Evolutionary conservation across 108 stramenopile species (phyloP).

Genomic region (Poteriospumella lacustris): DNA sequence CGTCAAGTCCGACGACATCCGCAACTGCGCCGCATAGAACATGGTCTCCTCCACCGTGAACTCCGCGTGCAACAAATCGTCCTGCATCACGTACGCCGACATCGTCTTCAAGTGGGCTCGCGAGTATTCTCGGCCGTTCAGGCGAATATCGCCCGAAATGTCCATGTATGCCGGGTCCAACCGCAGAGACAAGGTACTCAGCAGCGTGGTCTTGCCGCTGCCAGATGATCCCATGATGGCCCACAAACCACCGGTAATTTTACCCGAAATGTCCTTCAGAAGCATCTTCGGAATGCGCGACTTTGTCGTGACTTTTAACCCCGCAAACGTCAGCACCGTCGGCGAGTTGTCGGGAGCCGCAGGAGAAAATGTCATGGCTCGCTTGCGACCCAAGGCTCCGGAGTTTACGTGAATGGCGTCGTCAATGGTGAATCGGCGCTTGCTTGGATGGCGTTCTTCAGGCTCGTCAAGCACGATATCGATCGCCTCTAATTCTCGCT

Average conservation of each 20-base stretch:
- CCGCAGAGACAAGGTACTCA: constrained; percentile 18
- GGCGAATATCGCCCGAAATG: not conserved
- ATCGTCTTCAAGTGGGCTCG: not conserved
- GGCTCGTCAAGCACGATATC: no score
- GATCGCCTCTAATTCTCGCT: no score
- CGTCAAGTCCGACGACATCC: not conserved
- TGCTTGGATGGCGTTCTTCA: no score
- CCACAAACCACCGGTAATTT: not conserved
- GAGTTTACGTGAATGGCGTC: no score
- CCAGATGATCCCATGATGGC: constrained; percentile 14
- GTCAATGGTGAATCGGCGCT: no score
- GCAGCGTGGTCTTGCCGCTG: constrained; percentile 21
- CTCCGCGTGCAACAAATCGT: constrained; percentile 26
- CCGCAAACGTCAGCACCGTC: no score
- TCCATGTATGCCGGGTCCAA: constrained; percentile 11
- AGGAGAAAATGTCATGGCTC: no score
- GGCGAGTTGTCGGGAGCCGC: no score
- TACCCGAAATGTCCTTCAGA: not conserved
- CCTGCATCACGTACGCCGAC: constrained; percentile 33
- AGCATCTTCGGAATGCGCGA: not conserved
- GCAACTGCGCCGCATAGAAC: constrained; percentile 10
- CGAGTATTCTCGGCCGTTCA: constrained; percentile 21
- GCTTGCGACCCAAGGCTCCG: no score
- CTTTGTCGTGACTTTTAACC: no score
- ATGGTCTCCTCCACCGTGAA: constrained; percentile 27